A percentile compares a stretch with the other conserved stretches of the same genome.
Conservation (phyloP, 2,329 filamentous ascomycete genomes). For the Calonectria pseudoreteaudii region DNA sequence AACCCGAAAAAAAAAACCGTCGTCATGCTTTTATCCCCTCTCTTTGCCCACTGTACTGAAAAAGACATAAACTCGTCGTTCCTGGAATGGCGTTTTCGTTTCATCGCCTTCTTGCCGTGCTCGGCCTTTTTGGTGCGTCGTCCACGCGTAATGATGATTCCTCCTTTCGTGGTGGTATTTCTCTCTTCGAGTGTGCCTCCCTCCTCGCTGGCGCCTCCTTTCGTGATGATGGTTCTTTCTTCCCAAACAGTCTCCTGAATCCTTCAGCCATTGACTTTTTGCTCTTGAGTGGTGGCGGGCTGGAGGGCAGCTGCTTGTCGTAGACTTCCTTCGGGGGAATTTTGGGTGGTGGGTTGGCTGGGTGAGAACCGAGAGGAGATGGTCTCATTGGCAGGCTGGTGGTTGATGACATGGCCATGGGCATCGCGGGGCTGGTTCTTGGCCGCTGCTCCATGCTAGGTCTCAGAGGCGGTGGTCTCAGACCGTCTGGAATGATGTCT, state of each 20-base stretch:
- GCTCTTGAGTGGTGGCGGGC: slow-evolving; percentile 35
- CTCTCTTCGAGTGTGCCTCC: background rate
- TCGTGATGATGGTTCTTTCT: slow-evolving; percentile 34
- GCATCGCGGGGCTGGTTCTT: slow-evolving; percentile 15
- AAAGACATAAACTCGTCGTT: slow-evolving; percentile 2
- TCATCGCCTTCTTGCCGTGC: background rate
- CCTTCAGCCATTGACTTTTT: slow-evolving; percentile 52
- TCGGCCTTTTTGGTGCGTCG: background rate
- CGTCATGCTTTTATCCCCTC: background rate
- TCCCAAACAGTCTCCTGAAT: slow-evolving; percentile 55
- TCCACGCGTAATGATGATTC: background rate
- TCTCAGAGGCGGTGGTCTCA: slow-evolving; percentile 14
- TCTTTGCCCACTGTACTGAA: background rate
- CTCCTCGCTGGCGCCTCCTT: background rate
- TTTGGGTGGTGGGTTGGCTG: slow-evolving; percentile 10
- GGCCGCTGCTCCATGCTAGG: slow-evolving; percentile 13
- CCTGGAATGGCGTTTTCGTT: background rate
- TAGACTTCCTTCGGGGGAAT: background rate
- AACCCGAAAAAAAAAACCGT: background rate
- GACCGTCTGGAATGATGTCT: slow-evolving; percentile 5
- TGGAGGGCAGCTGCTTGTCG: slow-evolving; percentile 11
- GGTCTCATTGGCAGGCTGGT: slow-evolving; percentile 19
- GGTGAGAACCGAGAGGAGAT: slow-evolving; percentile 22
- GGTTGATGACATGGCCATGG: background rate
- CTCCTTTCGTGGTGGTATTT: background rate